A percentile compares a stretch with the other conserved stretches of the same genome.
Conservation (phyloP, 495 filamentous ascomycete species). For the Pseudoneurospora amorphoporcata region DNA sequence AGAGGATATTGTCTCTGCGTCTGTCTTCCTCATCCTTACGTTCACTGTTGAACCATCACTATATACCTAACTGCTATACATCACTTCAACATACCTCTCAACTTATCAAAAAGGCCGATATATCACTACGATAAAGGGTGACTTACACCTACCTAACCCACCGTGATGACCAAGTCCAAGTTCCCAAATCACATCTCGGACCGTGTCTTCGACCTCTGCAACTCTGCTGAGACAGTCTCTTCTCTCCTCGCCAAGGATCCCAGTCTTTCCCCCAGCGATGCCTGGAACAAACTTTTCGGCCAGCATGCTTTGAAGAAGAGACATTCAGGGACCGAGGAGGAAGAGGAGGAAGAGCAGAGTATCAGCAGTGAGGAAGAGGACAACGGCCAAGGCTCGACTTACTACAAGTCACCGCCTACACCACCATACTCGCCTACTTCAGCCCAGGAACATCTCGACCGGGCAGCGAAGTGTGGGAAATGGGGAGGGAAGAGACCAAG, state of each 20-base stretch:
- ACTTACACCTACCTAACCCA: not conserved
- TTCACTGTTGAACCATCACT: not conserved
- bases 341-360: not conserved
- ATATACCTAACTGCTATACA: not conserved
- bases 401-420: not conserved
- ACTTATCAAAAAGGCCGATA: not conserved
- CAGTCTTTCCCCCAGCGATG: conserved; percentile 37
- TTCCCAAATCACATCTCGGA: conserved; percentile 10
- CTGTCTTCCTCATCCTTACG: not conserved
- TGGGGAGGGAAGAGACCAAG: conserved; percentile 57
- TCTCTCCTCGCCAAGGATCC: conserved; percentile 42
- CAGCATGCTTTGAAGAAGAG: conserved; percentile 14
- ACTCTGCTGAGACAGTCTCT: conserved; percentile 41
- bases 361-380: not conserved
- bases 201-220: conserved; percentile 33
- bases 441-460: conserved; percentile 34
- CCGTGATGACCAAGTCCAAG: not conserved
- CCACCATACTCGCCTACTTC: not conserved
- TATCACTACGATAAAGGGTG: not conserved
- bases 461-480: conserved; percentile 50
- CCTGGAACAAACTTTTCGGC: conserved; percentile 46
- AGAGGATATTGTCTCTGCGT: not conserved
- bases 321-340: not conserved
- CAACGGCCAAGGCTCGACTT: not conserved
- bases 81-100: not conserved